phyloP scores from a whole-genome alignment of 1,139 yeast species.

The Blastobotrys apis region DNA sequence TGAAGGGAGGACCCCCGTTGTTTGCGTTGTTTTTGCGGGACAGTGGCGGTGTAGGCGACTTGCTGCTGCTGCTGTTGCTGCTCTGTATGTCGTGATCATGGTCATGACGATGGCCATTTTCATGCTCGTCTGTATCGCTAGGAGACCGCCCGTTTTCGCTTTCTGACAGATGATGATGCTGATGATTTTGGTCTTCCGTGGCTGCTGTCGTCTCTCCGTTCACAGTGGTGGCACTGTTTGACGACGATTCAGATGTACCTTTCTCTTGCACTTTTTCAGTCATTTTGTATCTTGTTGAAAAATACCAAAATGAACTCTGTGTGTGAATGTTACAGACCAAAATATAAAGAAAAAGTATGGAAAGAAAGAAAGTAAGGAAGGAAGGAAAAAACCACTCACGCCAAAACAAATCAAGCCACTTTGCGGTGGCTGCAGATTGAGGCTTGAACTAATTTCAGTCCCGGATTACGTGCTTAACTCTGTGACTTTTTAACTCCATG shows the following conservation, averaged over 20 bases:
- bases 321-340: no score
- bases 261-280: neutral
- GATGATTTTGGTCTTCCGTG: neutral
- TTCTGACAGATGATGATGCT: neutral
- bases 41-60: neutral
- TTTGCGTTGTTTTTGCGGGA: neutral
- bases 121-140: no score
- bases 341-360: no score
- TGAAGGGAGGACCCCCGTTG: neutral
- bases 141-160: no score
- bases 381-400: no score
- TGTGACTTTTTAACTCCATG: no score
- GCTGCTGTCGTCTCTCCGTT: neutral
- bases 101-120: no score
- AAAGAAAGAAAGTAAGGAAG: neutral
- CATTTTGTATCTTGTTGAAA: no score
- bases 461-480: slow-evolving; percentile 5
- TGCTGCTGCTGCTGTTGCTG: neutral
- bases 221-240: neutral
- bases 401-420: slow-evolving; percentile 8
- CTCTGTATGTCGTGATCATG: neutral
- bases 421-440: slow-evolving; percentile 5
- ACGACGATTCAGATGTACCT: neutral
- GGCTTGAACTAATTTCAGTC: neutral
- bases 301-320: no score